Conservation (phyloP, 371 early-diverging fungal species). For the Syncephalastrum sp. region DNA sequence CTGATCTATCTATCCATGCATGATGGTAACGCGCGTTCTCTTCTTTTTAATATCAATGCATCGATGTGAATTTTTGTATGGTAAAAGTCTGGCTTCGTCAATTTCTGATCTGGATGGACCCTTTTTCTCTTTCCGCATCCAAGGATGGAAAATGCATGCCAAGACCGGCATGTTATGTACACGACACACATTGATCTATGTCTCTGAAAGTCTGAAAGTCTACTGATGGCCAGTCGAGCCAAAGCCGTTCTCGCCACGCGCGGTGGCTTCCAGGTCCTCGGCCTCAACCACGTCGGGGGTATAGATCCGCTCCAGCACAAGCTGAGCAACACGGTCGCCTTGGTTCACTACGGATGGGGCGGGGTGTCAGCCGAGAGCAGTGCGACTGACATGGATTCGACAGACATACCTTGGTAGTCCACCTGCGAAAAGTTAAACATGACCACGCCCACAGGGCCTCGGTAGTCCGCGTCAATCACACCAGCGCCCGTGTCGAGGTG, state of each 20-base stretch:
- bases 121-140: too few species aligned
- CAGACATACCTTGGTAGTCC: conserved; percentile 69
- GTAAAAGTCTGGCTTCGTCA: too few species aligned
- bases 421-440: conserved; percentile 88
- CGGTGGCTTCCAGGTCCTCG: conserved; percentile 74
- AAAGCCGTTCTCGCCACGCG: conserved; percentile 88
- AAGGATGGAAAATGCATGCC: too few species aligned
- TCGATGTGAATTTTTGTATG: too few species aligned
- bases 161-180: too few species aligned
- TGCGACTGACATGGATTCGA: conserved; percentile 78
- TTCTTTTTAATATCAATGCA: too few species aligned
- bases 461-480: conserved; percentile 96
- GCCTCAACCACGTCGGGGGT: conserved; percentile 83
- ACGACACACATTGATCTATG: not conserved
- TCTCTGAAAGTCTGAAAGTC: not conserved
- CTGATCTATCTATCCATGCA: too few species aligned
- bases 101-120: too few species aligned
- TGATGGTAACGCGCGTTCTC: too few species aligned
- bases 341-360: conserved; percentile 51
- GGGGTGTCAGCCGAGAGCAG: conserved; percentile 57
- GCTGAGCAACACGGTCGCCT: conserved; percentile 98
- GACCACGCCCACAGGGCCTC: conserved; percentile 78
- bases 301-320: conserved; percentile 86
- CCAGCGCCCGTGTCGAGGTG: conserved; percentile 96
- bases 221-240: conserved; percentile 88